A percentile compares a stretch with the other conserved stretches of the same genome.
These are phyloP conservation scores for Mesembryanthemum crystallinum DNA, from an alignment of 148 eudicot species.

Conservation along the genomic window DNA sequence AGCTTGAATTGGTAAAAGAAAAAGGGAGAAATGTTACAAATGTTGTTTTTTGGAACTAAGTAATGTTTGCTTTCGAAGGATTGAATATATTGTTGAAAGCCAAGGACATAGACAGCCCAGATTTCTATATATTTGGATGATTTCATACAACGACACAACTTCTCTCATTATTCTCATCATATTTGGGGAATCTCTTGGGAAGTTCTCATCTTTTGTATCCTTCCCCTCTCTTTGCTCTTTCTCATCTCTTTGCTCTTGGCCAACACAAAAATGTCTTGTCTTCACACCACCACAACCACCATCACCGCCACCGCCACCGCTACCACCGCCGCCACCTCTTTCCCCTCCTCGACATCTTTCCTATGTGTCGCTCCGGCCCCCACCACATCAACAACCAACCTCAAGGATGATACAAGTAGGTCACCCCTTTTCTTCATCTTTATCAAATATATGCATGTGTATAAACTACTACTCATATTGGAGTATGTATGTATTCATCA, in stretches of 20 bases:
- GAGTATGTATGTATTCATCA: too few species aligned
- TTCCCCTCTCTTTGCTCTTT: not conserved
- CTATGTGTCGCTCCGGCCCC: not conserved
- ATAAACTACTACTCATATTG: too few species aligned
- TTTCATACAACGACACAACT: not conserved
- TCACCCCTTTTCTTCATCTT: not conserved
- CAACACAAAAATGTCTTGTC: slow-evolving; percentile 1
- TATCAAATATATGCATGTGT: not conserved
- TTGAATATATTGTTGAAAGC: not conserved
- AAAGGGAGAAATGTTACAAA: too few species aligned
- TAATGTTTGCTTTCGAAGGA: not conserved
- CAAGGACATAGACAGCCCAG: slow-evolving; percentile 24
- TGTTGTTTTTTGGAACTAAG: slow-evolving; percentile 1
- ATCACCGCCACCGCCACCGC: not conserved
- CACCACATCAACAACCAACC: not conserved
- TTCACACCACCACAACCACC: slow-evolving; percentile 9
- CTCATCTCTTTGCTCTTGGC: not conserved
- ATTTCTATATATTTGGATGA: slow-evolving; percentile 22
- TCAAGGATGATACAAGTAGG: slow-evolving; percentile 7
- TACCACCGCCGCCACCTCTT: slow-evolving; percentile 2
- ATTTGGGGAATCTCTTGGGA: slow-evolving; percentile 23
- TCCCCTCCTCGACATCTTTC: not conserved
- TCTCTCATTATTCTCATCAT: not conserved
- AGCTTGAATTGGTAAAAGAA: too few species aligned
- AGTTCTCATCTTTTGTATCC: not conserved